Conservation (phyloP, 306 rosid species). For the Quercus variabilis region DNA sequence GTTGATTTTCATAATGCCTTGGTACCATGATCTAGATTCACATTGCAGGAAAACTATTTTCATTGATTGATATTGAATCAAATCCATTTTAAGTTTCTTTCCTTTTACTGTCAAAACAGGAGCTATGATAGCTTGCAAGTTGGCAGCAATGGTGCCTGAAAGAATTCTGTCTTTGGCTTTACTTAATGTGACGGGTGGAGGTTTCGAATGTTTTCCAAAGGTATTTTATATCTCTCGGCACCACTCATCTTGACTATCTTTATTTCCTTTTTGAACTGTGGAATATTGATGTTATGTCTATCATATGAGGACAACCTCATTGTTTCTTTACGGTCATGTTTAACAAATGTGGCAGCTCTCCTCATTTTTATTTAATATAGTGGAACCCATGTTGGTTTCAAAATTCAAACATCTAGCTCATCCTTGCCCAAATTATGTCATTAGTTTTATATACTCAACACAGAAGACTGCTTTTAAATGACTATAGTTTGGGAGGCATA, state of each 20-base stretch:
- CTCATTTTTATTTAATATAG: not conserved
- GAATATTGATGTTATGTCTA: not conserved
- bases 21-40: not conserved
- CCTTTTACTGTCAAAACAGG: constrained; percentile 41
- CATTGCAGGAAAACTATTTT: not conserved
- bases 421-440: not conserved
- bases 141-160: constrained; percentile 86
- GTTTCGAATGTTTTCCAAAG: constrained; percentile 89
- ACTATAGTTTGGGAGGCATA: not conserved
- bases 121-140: constrained; percentile 86
- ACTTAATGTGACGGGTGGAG: constrained; percentile 91
- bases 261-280: constrained; percentile 3
- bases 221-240: constrained; percentile 29
- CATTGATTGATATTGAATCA: not conserved
- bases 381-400: not conserved
- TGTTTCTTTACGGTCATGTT: not conserved
- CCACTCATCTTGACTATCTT: not conserved
- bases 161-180: constrained; percentile 82
- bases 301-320: not conserved
- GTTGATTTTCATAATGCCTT: not conserved
- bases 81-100: not conserved
- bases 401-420: not conserved
- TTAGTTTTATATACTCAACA: not conserved
- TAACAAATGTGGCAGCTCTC: not conserved
- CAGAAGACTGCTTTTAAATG: not conserved